Conservation (phyloP, 148 eudicot genomes). For the Arctostaphylos glauca region DNA sequence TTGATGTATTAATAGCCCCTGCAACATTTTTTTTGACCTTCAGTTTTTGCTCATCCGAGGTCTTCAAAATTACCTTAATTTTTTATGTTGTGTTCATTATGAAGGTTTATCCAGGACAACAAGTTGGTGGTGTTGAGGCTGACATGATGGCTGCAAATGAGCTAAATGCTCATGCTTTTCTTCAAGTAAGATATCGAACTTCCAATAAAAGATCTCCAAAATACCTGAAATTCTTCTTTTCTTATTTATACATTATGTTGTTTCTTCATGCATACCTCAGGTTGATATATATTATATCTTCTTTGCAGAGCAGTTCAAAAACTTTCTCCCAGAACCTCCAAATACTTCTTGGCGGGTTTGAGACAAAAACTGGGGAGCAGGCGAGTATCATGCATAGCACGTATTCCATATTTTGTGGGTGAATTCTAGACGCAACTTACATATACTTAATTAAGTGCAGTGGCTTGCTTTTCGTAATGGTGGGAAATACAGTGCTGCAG, state of each 20-base stretch:
- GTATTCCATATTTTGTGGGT: conserved; percentile 5
- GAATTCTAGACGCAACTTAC: background rate
- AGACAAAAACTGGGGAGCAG: conserved; percentile 98
- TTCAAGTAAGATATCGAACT: conserved; percentile 49
- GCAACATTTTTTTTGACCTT: background rate
- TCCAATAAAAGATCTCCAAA: conserved; percentile 10
- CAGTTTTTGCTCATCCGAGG: background rate
- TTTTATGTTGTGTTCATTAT: conserved; percentile 13
- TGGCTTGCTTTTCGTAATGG: conserved; percentile 95
- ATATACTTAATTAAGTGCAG: conserved; percentile 36
- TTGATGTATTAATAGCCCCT: background rate
- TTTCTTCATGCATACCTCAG: background rate
- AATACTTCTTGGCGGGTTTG: conserved; percentile 85
- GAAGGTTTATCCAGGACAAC: conserved; percentile 91
- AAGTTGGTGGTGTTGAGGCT: conserved; percentile 83
- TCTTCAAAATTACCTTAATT: background rate
- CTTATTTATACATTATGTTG: background rate
- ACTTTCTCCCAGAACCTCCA: conserved; percentile 11
- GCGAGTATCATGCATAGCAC: conserved; percentile 20
- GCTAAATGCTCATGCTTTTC: conserved; percentile 67
- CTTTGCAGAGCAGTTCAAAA: conserved; percentile 10
- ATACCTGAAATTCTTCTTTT: background rate
- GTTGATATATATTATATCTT: background rate
- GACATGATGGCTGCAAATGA: conserved; percentile 99
- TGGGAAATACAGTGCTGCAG: conserved; percentile 85